Evolutionary conservation across 1,284 basidiomycete genomes (phyloP).

Genomic region (Apiotrichum porosum): DNA sequence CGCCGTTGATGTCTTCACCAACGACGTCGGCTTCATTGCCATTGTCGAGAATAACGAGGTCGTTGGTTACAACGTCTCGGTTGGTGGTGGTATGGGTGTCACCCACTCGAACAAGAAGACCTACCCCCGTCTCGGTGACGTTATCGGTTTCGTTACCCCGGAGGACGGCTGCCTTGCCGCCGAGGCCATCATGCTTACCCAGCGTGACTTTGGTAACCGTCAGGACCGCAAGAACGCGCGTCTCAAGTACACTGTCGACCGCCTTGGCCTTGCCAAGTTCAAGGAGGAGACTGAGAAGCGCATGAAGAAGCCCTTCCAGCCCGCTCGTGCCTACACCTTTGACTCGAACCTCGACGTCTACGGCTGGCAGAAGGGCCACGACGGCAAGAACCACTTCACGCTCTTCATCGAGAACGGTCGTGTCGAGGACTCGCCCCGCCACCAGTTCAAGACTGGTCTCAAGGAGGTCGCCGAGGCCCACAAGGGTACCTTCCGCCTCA

Average conservation of each 20-base stretch:
- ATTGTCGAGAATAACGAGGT: constrained; percentile 73
- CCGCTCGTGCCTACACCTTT: constrained; percentile 74
- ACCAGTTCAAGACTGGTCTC: constrained; percentile 88
- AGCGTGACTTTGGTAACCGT: constrained; percentile 95
- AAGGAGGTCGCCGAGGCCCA: constrained; percentile 88
- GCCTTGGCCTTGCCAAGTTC: constrained; percentile 82
- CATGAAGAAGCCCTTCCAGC: constrained; percentile 72
- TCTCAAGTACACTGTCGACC: constrained; percentile 95
- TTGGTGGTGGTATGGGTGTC: constrained; percentile 98
- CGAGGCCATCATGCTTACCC: constrained; percentile 88
- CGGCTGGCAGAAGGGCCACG: constrained; percentile 83
- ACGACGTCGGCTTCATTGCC: constrained; percentile 93
- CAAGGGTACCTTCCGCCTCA: constrained; percentile 88
- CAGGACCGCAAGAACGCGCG: constrained; percentile 75
- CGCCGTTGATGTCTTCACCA: constrained; percentile 92
- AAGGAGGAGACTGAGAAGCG: constrained; percentile 85
- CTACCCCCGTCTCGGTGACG: constrained; percentile 81
- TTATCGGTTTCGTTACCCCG: constrained; percentile 87
- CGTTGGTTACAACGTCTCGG: constrained; percentile 81
- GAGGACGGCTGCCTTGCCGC: constrained; percentile 83
- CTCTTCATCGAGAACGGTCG: constrained; percentile 97
- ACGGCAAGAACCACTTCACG: constrained; percentile 88
- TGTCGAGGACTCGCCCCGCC: constrained; percentile 83
- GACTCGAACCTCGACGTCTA: constrained; percentile 89
- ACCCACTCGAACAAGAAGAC: constrained; percentile 99